Percentiles rank a stretch among this genome's conserved stretches.
Evolutionary conservation across 768 basidiomycete genomes (phyloP).

Genomic region (Tricholoma hemisulphureum): DNA sequence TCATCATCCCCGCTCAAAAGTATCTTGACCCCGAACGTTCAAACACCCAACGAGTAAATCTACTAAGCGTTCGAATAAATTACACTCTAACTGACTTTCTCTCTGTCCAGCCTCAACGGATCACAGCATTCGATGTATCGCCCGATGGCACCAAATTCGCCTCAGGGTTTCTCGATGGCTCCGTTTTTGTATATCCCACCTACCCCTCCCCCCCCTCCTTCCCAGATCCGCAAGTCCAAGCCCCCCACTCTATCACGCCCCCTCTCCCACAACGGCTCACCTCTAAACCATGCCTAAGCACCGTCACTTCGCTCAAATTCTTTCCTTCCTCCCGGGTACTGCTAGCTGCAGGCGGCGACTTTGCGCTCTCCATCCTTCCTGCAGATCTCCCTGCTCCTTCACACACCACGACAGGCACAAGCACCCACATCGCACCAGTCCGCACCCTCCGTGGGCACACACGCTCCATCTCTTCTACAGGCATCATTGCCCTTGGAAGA

Average conservation of each 20-base stretch:
- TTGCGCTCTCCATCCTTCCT: conserved; percentile 63
- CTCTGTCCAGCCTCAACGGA: conserved; percentile 45
- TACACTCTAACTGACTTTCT: not conserved
- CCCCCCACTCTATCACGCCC: conserved; percentile 23
- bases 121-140: conserved; percentile 63
- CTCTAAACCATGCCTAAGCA: conserved; percentile 49
- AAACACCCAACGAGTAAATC: conserved; percentile 39
- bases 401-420: conserved; percentile 19
- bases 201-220: conserved; percentile 21
- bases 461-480: conserved; percentile 58
- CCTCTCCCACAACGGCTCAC: conserved; percentile 29
- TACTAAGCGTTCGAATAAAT: conserved; percentile 18
- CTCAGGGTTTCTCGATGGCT: conserved; percentile 60
- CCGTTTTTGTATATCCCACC: conserved; percentile 49
- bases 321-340: conserved; percentile 74
- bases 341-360: conserved; percentile 67
- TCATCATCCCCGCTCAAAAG: conserved; percentile 51
- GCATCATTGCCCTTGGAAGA: conserved; percentile 64
- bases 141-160: conserved; percentile 59
- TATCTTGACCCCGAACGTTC: conserved; percentile 47
- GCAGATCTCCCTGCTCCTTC: conserved; percentile 42
- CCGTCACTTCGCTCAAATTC: conserved; percentile 56
- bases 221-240: conserved; percentile 14
- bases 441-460: conserved; percentile 68
- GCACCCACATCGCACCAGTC: conserved; percentile 45